These are phyloP conservation scores for Herpotrichia juniperi DNA, from an alignment of 2,329 filamentous ascomycete genomes.

Conservation along the genomic window DNA sequence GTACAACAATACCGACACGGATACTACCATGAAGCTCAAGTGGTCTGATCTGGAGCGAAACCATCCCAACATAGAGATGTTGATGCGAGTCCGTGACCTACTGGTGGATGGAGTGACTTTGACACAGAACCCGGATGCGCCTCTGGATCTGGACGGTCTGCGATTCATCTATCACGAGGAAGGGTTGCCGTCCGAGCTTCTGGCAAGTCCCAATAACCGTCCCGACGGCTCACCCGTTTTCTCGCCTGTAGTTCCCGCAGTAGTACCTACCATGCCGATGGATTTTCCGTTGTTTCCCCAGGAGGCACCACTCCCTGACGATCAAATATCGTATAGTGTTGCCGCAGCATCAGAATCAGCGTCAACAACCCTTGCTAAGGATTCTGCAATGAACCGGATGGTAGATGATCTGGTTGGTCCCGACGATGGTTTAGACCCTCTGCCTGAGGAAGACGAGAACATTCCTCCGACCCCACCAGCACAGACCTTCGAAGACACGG, in stretches of 20 bases:
- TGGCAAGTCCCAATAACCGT: slow-evolving; percentile 51
- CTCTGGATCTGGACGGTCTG: slow-evolving; percentile 54
- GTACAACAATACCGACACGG: slow-evolving; percentile 42
- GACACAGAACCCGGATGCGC: slow-evolving; percentile 57
- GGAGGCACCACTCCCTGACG: slow-evolving; percentile 35
- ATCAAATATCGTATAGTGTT: slow-evolving; percentile 42
- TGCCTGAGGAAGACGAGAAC: slow-evolving; percentile 51
- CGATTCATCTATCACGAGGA: slow-evolving; percentile 62
- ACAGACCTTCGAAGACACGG: slow-evolving; percentile 51
- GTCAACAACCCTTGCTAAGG: slow-evolving; percentile 49
- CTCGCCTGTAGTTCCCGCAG: slow-evolving; percentile 13
- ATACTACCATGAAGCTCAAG: slow-evolving; percentile 57
- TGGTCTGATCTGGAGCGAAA: slow-evolving; percentile 61
- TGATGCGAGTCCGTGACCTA: slow-evolving; percentile 68
- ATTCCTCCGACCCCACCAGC: slow-evolving; percentile 55
- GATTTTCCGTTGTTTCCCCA: slow-evolving; percentile 43
- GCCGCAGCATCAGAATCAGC: slow-evolving; percentile 55
- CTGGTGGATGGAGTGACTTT: slow-evolving; percentile 66
- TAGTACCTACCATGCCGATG: slow-evolving; percentile 33
- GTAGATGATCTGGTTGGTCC: slow-evolving; percentile 61
- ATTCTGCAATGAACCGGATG: slow-evolving; percentile 62
- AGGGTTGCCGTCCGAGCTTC: slow-evolving; percentile 56
- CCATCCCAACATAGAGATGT: slow-evolving; percentile 68
- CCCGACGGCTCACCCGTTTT: slow-evolving; percentile 49
- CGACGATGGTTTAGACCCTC: slow-evolving; percentile 47